Conservation (phyloP, 805 yeast species). For the Teunomyces barrocoloradensis region DNA sequence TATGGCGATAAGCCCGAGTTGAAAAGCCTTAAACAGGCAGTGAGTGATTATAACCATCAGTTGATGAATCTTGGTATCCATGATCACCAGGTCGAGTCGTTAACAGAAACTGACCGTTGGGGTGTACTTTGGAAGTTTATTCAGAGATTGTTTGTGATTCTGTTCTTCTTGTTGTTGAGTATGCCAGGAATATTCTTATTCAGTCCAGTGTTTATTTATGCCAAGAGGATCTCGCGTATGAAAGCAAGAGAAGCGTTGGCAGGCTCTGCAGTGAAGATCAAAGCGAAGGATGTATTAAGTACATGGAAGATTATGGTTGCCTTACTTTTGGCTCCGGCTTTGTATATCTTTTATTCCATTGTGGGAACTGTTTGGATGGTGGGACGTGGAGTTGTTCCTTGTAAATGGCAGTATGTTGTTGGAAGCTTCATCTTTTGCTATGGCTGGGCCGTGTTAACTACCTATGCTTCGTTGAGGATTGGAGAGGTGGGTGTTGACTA, state of each 20-base stretch:
- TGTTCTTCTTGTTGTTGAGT: constrained; percentile 30
- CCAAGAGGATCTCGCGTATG: constrained; percentile 28
- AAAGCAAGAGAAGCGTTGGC: constrained; percentile 41
- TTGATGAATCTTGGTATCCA: constrained; percentile 33
- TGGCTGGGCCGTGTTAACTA: constrained; percentile 36
- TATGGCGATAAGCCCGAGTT: constrained; percentile 35
- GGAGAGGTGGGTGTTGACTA: constrained; percentile 44
- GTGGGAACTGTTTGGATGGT: constrained; percentile 28
- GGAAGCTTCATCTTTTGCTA: constrained; percentile 31
- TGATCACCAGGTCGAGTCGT: constrained; percentile 40
- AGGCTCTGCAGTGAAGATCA: constrained; percentile 37
- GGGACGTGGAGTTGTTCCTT: constrained; percentile 12
- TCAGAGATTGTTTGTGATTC: constrained; percentile 24
- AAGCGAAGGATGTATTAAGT: constrained; percentile 41
- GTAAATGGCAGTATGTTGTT: constrained; percentile 9
- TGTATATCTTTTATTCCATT: constrained; percentile 38
- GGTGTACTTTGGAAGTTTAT: constrained; percentile 23
- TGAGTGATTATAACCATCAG: constrained; percentile 32
- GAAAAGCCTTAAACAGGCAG: constrained; percentile 25
- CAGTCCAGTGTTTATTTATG: constrained; percentile 38
- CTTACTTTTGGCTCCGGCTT: constrained; percentile 37
- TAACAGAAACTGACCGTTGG: constrained; percentile 21
- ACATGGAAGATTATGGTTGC: constrained; percentile 46
- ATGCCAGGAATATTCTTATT: constrained; percentile 39
- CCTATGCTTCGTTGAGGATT: constrained; percentile 39